Base-by-base conservation (phyloP, 768 basidiomycete genomes). In the Hygrophoropsis aurantiaca region DNA sequence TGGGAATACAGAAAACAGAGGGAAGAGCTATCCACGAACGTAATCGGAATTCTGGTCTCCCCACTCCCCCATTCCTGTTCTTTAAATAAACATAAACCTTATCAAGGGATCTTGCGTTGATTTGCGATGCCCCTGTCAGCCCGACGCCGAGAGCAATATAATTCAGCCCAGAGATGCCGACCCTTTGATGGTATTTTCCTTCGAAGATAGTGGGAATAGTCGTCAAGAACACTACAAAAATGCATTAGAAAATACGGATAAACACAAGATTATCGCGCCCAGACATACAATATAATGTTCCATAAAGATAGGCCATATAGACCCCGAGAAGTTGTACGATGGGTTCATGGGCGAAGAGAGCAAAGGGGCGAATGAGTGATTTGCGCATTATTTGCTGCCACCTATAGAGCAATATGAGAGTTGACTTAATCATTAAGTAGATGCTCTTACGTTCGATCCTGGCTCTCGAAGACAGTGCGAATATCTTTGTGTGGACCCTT, bases 131-230 rank as follows among this genome's bases (percentile, higher is more conserved):
- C 2, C 67, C 52, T 0, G 71, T 56, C 13, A 88, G 66, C 3
- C 88, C 88, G 1, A 85, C 16, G 0, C 87, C 87, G 5, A 90
- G 73, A 0, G 87, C 77, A 47, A 90, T 69, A 53, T 89, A 93
- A 55, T 90, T 72, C 24, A 90, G 61, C 0, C 86, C 84, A 0
- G 79, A 72, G 40, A 84, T 81, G 4, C 86, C 84, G 9, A 75
- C 62, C 0, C 58, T 50, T 58, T 87, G 65, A 30, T 74, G 63
- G 56, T 90, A 91, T 1, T 73, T 60, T 3, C 67, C 64, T 42
- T 70, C 61, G 53, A 81, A 88, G 36, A 86, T 84, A 0, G 62
- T 52, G 0, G 86, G 80, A 23, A 88, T 77, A 0, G 78, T 84
- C 1, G 84, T 84, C 25, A 88, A 64, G 58, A 84, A 83, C 19